A percentile compares a stretch with the other conserved stretches of the same genome.
Conservation (phyloP, 1,284 basidiomycete genomes). For the Rhodotorula sp. region DNA sequence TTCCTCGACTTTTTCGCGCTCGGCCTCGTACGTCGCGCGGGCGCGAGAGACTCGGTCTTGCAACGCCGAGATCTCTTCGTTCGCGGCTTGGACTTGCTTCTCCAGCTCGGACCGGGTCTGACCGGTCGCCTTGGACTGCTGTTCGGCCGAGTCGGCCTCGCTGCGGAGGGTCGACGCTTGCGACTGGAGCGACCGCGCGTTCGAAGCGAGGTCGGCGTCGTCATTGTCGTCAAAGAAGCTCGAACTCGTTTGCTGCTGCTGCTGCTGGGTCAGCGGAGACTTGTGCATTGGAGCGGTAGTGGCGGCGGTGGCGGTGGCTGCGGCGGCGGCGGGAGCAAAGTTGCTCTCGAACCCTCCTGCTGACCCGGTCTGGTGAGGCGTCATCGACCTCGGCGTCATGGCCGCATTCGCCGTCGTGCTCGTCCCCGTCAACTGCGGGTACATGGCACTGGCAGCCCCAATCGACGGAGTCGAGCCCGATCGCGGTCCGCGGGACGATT, state of each 20-base stretch:
- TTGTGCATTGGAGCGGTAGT: no score
- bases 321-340: slow-evolving; percentile 15
- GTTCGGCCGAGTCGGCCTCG: slow-evolving; percentile 35
- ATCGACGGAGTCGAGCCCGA: slow-evolving; percentile 32
- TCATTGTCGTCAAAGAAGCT: slow-evolving; percentile 42
- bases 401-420: slow-evolving; percentile 6
- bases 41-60: slow-evolving; percentile 51
- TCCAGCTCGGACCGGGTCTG: slow-evolving; percentile 55
- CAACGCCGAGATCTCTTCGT: slow-evolving; percentile 57
- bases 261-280: neutral
- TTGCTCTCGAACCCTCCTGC: slow-evolving; percentile 23
- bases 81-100: slow-evolving; percentile 57
- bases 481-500: neutral
- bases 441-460: neutral
- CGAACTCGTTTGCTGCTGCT: slow-evolving; percentile 8
- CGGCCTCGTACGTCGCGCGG: slow-evolving; percentile 74
- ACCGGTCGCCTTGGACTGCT: slow-evolving; percentile 73
- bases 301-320: neutral
- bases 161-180: slow-evolving; percentile 13
- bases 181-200: slow-evolving; percentile 7
- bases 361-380: slow-evolving; percentile 26
- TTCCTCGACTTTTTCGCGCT: slow-evolving; percentile 69
- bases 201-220: slow-evolving; percentile 28
- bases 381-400: slow-evolving; percentile 24
- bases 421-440: slow-evolving; percentile 9